These are phyloP conservation scores for Multifurca ochricompacta DNA, from an alignment of 768 basidiomycete genomes.

Conservation along the genomic window DNA sequence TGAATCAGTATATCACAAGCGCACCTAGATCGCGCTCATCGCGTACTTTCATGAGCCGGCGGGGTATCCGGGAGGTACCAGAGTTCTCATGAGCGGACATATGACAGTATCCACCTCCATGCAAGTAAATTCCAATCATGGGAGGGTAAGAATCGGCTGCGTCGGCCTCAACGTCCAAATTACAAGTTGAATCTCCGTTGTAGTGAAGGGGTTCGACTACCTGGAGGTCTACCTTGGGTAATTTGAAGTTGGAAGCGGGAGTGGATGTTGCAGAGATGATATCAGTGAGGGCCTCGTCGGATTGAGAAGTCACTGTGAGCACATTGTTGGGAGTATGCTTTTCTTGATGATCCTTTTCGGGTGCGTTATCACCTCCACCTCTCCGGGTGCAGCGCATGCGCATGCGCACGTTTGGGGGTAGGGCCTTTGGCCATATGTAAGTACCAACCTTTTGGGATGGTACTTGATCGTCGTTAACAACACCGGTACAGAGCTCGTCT, in stretches of 20 bases:
- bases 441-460: constrained; percentile 39
- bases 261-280: background rate
- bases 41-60: constrained; percentile 37
- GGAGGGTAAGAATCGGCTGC: constrained; percentile 25
- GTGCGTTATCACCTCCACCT: background rate
- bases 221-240: background rate
- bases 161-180: constrained; percentile 25
- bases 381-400: background rate
- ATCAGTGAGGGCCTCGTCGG: background rate
- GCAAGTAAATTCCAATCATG: constrained; percentile 43
- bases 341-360: background rate
- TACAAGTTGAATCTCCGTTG: background rate
- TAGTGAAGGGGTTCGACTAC: constrained; percentile 8
- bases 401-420: constrained; percentile 21
- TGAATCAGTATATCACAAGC: background rate
- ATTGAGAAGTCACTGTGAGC: background rate
- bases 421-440: constrained; percentile 40
- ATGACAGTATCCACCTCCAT: constrained; percentile 50
- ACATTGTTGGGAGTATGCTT: background rate
- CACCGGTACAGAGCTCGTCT: constrained; percentile 34
- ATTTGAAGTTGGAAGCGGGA: background rate
- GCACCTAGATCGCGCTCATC: background rate
- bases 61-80: constrained; percentile 41
- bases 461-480: constrained; percentile 34
- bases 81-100: constrained; percentile 48